A percentile compares a stretch with the other conserved stretches of the same genome.
Conservation (phyloP, 2,329 filamentous ascomycete genomes). For the Calonectria pseudoreteaudii region DNA sequence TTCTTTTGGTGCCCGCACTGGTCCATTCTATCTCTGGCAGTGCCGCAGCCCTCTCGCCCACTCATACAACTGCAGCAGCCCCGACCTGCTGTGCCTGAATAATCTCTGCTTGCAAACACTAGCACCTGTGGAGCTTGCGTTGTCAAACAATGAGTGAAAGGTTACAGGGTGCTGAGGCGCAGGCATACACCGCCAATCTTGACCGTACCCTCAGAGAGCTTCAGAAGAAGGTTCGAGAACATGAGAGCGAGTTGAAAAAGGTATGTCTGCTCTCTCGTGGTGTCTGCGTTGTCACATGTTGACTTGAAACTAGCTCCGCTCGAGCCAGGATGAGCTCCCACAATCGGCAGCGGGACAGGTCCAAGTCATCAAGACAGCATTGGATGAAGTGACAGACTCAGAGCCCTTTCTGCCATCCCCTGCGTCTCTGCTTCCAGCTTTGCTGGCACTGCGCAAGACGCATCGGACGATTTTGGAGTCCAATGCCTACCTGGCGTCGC, state of each 20-base stretch:
- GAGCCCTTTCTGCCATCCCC: constrained; percentile 75
- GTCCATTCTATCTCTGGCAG: constrained; percentile 14
- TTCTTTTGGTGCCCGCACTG: not conserved
- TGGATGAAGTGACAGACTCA: constrained; percentile 70
- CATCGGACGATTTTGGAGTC: constrained; percentile 74
- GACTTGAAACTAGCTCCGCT: constrained; percentile 42
- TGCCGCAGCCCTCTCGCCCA: constrained; percentile 4
- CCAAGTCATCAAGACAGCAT: constrained; percentile 71
- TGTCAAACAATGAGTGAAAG: constrained; percentile 39
- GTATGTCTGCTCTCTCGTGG: constrained; percentile 44
- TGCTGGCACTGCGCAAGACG: constrained; percentile 78
- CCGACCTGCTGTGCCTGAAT: not conserved
- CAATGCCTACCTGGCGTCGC: constrained; percentile 65
- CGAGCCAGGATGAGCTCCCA: constrained; percentile 35
- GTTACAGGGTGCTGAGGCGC: constrained; percentile 40
- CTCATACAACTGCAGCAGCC: not conserved
- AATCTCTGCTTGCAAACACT: constrained; percentile 2
- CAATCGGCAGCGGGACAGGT: constrained; percentile 47
- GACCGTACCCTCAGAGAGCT: constrained; percentile 77
- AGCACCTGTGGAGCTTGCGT: constrained; percentile 21
- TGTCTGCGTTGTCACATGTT: not conserved
- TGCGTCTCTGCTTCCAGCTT: constrained; percentile 76
- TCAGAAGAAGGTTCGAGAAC: constrained; percentile 66
- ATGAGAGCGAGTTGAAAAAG: constrained; percentile 62
- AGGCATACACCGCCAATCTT: constrained; percentile 61